A percentile compares a stretch with the other conserved stretches of the same genome.
Evolutionary conservation across 306 rosid genomes (phyloP).

Genomic region (Erythrophleum fordii): DNA sequence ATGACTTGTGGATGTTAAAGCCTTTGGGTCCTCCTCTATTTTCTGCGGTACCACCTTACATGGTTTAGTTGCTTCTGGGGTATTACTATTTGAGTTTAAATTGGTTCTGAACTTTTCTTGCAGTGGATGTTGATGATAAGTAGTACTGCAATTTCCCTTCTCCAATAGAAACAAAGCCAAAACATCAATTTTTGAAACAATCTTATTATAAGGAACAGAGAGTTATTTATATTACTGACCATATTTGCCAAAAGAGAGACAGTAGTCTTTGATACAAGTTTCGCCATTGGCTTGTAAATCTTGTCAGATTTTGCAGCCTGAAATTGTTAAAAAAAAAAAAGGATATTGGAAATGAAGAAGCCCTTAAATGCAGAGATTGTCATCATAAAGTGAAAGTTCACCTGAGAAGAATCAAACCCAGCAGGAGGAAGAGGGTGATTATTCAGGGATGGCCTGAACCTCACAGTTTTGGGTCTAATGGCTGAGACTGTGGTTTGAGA

Average conservation of each 20-base stretch:
- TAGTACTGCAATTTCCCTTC: constrained; percentile 71
- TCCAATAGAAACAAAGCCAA: constrained; percentile 24
- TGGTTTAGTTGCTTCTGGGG: constrained; percentile 33
- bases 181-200: neutral
- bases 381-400: constrained; percentile 35
- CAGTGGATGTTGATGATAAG: constrained; percentile 52
- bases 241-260: constrained; percentile 78
- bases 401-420: constrained; percentile 68
- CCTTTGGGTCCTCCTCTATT: constrained; percentile 59
- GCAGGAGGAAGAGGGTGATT: constrained; percentile 39
- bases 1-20: constrained; percentile 44
- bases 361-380: constrained; percentile 20
- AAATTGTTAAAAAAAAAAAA: constrained; percentile 22
- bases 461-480: constrained; percentile 84
- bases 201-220: neutral
- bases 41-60: constrained; percentile 49
- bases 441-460: constrained; percentile 65
- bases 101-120: constrained; percentile 54
- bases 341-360: constrained; percentile 35
- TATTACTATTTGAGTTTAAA: constrained; percentile 43
- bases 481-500: constrained; percentile 71
- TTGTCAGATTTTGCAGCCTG: constrained; percentile 48
- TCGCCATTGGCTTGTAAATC: constrained; percentile 84
- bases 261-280: constrained; percentile 74
- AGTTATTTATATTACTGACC: constrained; percentile 50